A percentile compares a stretch with the other conserved stretches of the same genome.
Conservation (phyloP, 495 filamentous ascomycete genomes). For the Trichoderma erinaceum region DNA sequence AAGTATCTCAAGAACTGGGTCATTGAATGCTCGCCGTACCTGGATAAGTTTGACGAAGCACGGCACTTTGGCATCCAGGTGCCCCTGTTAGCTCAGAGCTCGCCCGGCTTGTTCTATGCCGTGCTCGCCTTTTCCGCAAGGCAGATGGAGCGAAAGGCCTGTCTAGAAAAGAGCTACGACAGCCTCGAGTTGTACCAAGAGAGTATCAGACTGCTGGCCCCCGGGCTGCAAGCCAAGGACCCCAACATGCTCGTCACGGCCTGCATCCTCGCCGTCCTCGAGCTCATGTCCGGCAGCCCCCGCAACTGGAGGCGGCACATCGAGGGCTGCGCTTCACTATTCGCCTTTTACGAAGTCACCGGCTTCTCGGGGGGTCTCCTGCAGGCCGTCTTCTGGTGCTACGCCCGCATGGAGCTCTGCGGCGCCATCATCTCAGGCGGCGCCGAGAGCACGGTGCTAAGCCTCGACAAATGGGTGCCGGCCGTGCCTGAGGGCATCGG, state of each 20-base stretch:
- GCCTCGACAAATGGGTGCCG: constrained; percentile 14
- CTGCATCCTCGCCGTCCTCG: constrained; percentile 22
- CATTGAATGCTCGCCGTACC: constrained; percentile 16
- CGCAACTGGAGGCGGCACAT: constrained; percentile 22
- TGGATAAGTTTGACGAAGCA: constrained; percentile 21
- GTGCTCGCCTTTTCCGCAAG: constrained; percentile 39
- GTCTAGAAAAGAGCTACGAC: constrained; percentile 31
- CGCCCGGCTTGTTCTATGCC: constrained; percentile 36
- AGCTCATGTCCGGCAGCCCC: constrained; percentile 22
- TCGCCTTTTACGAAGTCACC: constrained; percentile 20
- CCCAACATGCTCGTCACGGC: constrained; percentile 21
- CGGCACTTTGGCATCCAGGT: constrained; percentile 35
- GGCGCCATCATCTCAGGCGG: constrained; percentile 18
- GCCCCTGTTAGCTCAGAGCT: constrained; percentile 33
- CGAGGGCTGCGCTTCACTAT: constrained; percentile 21
- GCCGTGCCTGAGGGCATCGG: constrained; percentile 10
- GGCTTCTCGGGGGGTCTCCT: constrained; percentile 19
- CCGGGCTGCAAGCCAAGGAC: constrained; percentile 25
- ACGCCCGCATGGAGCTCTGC: constrained; percentile 21
- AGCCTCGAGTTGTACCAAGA: constrained; percentile 41
- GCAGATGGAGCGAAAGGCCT: constrained; percentile 38
- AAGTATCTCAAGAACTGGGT: constrained; percentile 17
- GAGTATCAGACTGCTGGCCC: constrained; percentile 35
- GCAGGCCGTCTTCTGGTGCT: constrained; percentile 23
- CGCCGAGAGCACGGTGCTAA: constrained; percentile 17